Conservation (phyloP, 2,329 filamentous ascomycete genomes). For the Apiospora koreana region DNA sequence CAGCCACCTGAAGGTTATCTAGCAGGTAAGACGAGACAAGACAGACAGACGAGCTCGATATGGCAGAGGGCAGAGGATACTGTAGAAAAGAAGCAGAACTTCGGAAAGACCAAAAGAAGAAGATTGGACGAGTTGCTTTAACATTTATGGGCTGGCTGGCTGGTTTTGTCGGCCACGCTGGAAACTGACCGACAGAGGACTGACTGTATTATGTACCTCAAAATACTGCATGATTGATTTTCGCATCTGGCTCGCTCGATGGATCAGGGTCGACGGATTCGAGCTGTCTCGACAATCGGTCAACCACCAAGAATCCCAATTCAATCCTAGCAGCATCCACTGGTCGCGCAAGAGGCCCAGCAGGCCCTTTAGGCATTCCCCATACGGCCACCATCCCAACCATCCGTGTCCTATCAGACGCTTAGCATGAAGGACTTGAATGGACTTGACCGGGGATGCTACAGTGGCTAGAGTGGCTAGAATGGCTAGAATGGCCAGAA, state of each 20-base stretch:
- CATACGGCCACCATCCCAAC: neutral
- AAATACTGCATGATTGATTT: conserved; percentile 1
- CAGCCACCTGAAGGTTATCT: conserved; percentile 5
- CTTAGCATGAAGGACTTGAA: conserved; percentile 4
- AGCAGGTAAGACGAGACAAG: neutral
- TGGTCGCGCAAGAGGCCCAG: neutral
- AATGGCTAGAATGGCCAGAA: too few relatives aligned
- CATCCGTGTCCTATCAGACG: conserved; percentile 1
- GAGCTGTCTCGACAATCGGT: conserved; percentile 6
- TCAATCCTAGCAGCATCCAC: neutral
- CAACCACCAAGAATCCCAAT: neutral
- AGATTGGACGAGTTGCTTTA: neutral
- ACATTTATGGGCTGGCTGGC: neutral
- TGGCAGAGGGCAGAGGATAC: neutral
- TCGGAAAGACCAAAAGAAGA: neutral
- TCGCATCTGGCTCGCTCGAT: conserved; percentile 3
- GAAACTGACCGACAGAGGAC: neutral
- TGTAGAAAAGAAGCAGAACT: neutral
- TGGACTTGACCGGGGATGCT: neutral
- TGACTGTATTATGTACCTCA: neutral
- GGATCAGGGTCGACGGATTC: neutral
- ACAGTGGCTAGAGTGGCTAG: neutral
- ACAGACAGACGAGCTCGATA: neutral
- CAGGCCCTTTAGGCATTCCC: neutral
- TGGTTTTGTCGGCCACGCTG: neutral